Base-by-base conservation (phyloP, 2,329 filamentous ascomycete genomes). In the Penicillium hesseltinei region DNA sequence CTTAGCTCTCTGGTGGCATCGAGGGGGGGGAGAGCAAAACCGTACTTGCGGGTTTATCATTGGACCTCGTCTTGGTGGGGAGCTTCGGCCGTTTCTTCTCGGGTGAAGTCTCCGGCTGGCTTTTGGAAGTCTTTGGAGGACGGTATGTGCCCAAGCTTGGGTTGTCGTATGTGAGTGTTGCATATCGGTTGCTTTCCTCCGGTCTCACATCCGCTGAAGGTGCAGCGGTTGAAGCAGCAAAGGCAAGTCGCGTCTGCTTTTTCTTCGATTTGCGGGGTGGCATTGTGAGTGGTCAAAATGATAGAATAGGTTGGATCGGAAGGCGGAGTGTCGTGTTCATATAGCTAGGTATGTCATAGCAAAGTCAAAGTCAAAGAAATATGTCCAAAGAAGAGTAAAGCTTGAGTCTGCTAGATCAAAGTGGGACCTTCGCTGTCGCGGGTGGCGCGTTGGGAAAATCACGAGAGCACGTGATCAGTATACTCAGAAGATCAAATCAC, bases 191-290 rank as follows among this genome's bases (percentile, higher is more conserved):
- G 40, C 59, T 58, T 17, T 67, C 61, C 4, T 62, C 62, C 2
- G 63, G 61, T 17, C 62, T 60, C 10, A 61, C 64, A 17, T 56
- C 42, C 2, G 25, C 46, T 5, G 59, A n/a, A 10, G 54, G 67
- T 1, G 70, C 61, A 13, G 71, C 67, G 33, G 69, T 57, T 15
- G 73, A 54, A 23, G 77, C 66, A 11, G 73, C 70, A 61, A 79
- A 79, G n/a, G 74, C 63, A 39, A 80, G 71, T 47, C 74, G 75
- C 50, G 77, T 75, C 65, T 80, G 77, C 62, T 74, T 74, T 61
- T 72, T 73, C 44, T 62, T 61, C 44, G 64, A 61, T 51, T 63
- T 70, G 64, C 70, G 69, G 58, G 71, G 49, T 36, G 54, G 67
- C 72, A 73, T 73, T 11, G 27, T 49, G 49, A 56, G 49, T 52